A percentile compares a stretch with the other conserved stretches of the same genome.
Evolutionary conservation across 2,329 filamentous ascomycete species (phyloP).

Genomic region (Clathrospora elynae): DNA sequence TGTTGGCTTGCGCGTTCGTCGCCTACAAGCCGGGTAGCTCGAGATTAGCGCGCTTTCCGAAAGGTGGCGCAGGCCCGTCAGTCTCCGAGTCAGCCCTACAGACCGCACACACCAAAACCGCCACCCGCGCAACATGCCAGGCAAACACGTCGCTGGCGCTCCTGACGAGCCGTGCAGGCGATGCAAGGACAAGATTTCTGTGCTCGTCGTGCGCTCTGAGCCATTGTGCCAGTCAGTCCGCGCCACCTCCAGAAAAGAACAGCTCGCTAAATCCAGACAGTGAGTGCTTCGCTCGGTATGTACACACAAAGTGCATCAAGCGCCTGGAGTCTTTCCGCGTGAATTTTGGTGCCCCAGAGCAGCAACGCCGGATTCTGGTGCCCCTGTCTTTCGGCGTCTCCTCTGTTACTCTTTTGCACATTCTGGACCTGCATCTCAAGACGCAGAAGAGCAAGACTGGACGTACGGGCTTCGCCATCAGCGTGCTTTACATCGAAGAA

Average conservation of each 20-base stretch:
- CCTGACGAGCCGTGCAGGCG: conserved; percentile 57
- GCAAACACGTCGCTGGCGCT: conserved; percentile 29
- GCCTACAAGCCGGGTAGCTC: conserved; percentile 20
- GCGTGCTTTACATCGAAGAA: conserved; percentile 57
- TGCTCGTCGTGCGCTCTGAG: conserved; percentile 62
- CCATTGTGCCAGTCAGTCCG: conserved; percentile 62
- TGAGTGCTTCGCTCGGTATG: conserved; percentile 77
- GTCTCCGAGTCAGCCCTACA: conserved; percentile 16
- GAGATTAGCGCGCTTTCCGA: conserved; percentile 15
- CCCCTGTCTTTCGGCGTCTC: conserved; percentile 84
- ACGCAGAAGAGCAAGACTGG: conserved; percentile 68
- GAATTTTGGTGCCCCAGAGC: conserved; percentile 51
- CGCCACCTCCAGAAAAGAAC: conserved; percentile 4
- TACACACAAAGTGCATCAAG: conserved; percentile 78
- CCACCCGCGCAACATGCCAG: conserved; percentile 37
- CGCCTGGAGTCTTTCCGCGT: conserved; percentile 71
- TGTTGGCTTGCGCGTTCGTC: conserved; percentile 30
- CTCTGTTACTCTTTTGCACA: conserved; percentile 75
- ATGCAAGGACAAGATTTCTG: conserved; percentile 59
- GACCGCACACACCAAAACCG: conserved; percentile 11
- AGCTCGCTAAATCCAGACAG: conserved; percentile 50
- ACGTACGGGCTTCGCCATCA: conserved; percentile 69
- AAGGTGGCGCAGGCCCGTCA: conserved; percentile 21
- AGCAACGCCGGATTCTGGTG: conserved; percentile 66
- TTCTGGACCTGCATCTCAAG: conserved; percentile 72